Evolutionary conservation across 257 asterid genomes (phyloP).

Genomic region (Echium plantagineum): DNA sequence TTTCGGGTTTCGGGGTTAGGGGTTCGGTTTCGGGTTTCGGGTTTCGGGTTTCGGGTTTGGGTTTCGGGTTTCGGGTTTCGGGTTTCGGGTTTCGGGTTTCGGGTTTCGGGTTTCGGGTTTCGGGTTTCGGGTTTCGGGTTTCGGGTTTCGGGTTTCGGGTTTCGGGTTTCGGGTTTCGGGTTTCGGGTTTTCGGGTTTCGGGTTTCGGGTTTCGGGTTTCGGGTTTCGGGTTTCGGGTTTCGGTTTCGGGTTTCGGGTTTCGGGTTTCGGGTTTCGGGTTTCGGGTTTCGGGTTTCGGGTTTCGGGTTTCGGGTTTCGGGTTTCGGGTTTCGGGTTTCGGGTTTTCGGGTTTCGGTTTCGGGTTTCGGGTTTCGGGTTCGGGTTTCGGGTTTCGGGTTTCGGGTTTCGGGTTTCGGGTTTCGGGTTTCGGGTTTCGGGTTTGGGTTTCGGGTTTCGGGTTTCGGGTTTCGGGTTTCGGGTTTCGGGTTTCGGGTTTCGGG

Average conservation of each 20-base stretch:
- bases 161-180: constrained; percentile 1
- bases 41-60: background rate
- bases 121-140: too few relatives aligned
- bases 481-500: too few relatives aligned
- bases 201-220: constrained; percentile 9
- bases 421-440: constrained; percentile 4
- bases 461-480: background rate
- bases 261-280: too few relatives aligned
- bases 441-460: background rate
- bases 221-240: background rate
- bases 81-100: too few relatives aligned
- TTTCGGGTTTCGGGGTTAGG: background rate
- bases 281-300: background rate
- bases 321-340: background rate
- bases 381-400: background rate
- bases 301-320: constrained; percentile 2
- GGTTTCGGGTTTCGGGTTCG: too few relatives aligned
- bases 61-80: too few relatives aligned
- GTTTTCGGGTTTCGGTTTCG: background rate
- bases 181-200: background rate
- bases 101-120: too few relatives aligned
- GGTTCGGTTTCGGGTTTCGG: background rate
- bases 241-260: too few relatives aligned
- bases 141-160: background rate
- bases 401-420: background rate